Conservation (phyloP, 2,329 filamentous ascomycete genomes). For the Epichloe scottii region DNA sequence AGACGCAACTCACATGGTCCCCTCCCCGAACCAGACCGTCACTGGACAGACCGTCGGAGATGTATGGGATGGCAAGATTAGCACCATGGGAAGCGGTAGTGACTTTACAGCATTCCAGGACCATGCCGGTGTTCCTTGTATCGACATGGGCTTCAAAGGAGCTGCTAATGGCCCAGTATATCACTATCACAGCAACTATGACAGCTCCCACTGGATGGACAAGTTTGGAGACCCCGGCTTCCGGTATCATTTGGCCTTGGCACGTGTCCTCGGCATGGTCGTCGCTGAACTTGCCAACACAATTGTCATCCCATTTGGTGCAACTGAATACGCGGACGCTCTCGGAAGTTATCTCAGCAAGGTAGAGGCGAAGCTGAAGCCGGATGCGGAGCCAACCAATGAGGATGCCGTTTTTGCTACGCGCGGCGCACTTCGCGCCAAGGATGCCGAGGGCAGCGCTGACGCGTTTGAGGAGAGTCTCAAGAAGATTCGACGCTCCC, state of each 20-base stretch:
- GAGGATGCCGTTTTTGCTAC: constrained; percentile 19
- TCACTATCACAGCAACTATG: constrained; percentile 86
- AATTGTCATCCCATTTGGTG: constrained; percentile 50
- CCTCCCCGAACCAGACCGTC: constrained; percentile 67
- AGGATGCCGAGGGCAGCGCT: constrained; percentile 21
- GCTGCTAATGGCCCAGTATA: constrained; percentile 43
- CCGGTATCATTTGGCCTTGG: constrained; percentile 52
- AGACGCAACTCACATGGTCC: constrained; percentile 50
- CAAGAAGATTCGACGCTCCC: constrained; percentile 23
- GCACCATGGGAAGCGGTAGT: constrained; percentile 58
- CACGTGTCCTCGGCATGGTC: constrained; percentile 51
- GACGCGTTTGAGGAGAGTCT: constrained; percentile 28
- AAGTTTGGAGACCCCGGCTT: constrained; percentile 60
- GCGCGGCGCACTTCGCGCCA: constrained; percentile 14
- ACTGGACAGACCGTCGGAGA: constrained; percentile 58
- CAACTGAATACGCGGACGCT: constrained; percentile 49
- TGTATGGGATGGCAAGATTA: constrained; percentile 48
- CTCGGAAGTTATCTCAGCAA: constrained; percentile 39
- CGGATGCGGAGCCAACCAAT: constrained; percentile 10
- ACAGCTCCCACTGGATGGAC: constrained; percentile 83
- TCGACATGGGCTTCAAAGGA: constrained; percentile 48
- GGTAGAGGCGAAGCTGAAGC: constrained; percentile 36
- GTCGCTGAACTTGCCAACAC: constrained; percentile 49
- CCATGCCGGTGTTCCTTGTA: constrained; percentile 51
- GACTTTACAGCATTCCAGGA: constrained; percentile 69